A percentile compares a stretch with the other conserved stretches of the same genome.
phyloP scores from a whole-genome alignment of 192 early-diverging fungal genomes.

The Coemansia sp. region DNA sequence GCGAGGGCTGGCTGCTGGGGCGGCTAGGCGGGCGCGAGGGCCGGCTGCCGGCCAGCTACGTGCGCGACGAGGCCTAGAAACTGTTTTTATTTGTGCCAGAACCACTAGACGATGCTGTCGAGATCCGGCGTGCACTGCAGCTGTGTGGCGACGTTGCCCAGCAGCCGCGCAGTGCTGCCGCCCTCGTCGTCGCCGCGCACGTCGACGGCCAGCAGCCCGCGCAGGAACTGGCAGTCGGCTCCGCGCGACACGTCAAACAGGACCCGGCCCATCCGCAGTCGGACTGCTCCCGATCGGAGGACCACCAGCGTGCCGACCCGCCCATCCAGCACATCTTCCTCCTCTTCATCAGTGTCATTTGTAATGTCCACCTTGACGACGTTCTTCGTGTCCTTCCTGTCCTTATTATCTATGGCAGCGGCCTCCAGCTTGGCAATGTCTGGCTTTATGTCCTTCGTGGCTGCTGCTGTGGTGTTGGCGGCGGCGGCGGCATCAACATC shows the following conservation, averaged over 20 bases:
- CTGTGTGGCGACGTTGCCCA: slow-evolving; percentile 34
- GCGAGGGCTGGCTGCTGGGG: slow-evolving; percentile 33
- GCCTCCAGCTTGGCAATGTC: slow-evolving; percentile 5
- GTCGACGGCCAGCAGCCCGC: slow-evolving; percentile 28
- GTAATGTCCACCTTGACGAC: too few relatives aligned
- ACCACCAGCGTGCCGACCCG: slow-evolving; percentile 40
- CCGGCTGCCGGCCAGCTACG: slow-evolving; percentile 24
- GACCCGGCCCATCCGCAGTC: slow-evolving; percentile 31
- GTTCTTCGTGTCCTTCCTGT: slow-evolving; percentile 3
- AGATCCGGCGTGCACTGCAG: slow-evolving; percentile 42
- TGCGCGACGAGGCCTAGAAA: neutral
- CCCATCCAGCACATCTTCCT: slow-evolving; percentile 20
- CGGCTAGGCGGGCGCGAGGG: slow-evolving; percentile 12
- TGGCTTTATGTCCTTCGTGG: slow-evolving; percentile 40
- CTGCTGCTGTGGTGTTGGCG: too few relatives aligned
- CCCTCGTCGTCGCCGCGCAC: slow-evolving; percentile 1
- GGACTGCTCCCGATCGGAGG: slow-evolving; percentile 30
- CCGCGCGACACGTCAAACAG: slow-evolving; percentile 38
- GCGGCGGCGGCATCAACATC: slow-evolving; percentile 12
- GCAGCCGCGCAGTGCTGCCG: slow-evolving; percentile 24
- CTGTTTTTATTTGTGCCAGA: neutral
- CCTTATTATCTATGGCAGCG: slow-evolving; percentile 1
- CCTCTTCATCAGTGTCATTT: neutral
- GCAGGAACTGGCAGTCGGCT: slow-evolving; percentile 40
- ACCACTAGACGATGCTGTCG: slow-evolving; percentile 16